Evolutionary conservation across 2,329 filamentous ascomycete genomes (phyloP), one percentile per base, ranked within the genome.

Genomic region (Xylaria sp.): DNA sequence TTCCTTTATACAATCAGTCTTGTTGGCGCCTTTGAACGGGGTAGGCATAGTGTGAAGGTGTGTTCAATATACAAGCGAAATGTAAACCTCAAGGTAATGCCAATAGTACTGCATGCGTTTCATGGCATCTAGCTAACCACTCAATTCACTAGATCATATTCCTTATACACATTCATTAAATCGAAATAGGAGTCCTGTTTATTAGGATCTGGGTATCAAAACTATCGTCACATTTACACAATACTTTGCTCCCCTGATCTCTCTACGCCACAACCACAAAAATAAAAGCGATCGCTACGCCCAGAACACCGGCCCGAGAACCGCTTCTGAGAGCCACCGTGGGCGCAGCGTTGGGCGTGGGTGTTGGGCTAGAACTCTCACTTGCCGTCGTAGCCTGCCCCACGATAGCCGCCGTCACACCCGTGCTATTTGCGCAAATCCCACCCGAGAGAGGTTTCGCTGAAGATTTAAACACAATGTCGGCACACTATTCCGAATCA

Each of bases 401-500:
- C 12, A 80, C 70, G 21, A 73, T 68, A 17, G 77, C 78, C 7
- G 85, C 82, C 4, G 81, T 82, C 53, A 92, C 81, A 39, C 85
- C 86, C 9, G 84, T 88, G 71, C 83, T 84, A 72, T 88, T 91
- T 71, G 80, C 81, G 84, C 90, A 93, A 65, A 84, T 79, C 48
- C 81, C 80, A 24, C 77, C 81, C 30, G 81, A 76, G 17, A 85
- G 81, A 8, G 81, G 77, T 19, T 84, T 81, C 4, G 86, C 83
- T 11, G 81, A 81, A 60, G 82, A 81, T 36, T 84, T 85, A 81
- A 94, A 90, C 30, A 87, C 89, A 72, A 94, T 87, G 74, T 94
- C 92, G 75, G 91, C 90, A 79, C 92, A 94, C 89, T 91, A 61
- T 65, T 39, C 45, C 32, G 39, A 30, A 42, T 34, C 39, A 12